These are phyloP conservation scores for Ascodesmis nigricans DNA, from an alignment of 495 filamentous ascomycete species.

Conservation along the genomic window DNA sequence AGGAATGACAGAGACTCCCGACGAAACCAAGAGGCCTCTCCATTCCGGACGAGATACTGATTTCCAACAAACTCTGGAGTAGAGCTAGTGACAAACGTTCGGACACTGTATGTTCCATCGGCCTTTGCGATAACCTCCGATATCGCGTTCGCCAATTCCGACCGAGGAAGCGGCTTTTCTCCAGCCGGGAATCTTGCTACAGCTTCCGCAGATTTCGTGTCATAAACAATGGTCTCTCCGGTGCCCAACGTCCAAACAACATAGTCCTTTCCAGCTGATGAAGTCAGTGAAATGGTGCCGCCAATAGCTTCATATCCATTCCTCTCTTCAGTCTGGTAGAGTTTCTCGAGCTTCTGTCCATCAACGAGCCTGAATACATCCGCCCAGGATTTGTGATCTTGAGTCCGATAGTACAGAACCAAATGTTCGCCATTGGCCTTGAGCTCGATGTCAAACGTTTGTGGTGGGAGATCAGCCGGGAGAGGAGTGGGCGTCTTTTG, in stretches of 20 bases:
- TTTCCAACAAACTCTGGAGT: constrained; percentile 36
- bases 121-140: constrained; percentile 59
- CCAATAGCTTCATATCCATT: constrained; percentile 38
- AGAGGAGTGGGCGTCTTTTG: not conserved
- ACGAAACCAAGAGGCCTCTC: constrained; percentile 56
- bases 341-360: constrained; percentile 42
- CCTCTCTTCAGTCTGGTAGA: constrained; percentile 46
- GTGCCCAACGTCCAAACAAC: constrained; percentile 34
- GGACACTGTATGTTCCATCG: constrained; percentile 42
- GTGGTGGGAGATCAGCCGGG: constrained; percentile 27
- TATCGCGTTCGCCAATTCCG: constrained; percentile 26
- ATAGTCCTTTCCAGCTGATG: constrained; percentile 47
- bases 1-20: constrained; percentile 58
- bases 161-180: too few species aligned
- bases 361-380: constrained; percentile 69
- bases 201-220: constrained; percentile 1
- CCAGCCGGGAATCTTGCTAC: constrained; percentile 10
- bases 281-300: constrained; percentile 61
- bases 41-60: constrained; percentile 66
- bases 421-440: constrained; percentile 62
- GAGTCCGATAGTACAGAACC: constrained; percentile 60
- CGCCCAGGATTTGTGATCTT: constrained; percentile 48
- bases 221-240: constrained; percentile 15
- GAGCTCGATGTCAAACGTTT: constrained; percentile 42
- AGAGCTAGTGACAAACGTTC: constrained; percentile 46